Evolutionary conservation across 495 filamentous ascomycete genomes (phyloP).

Genomic region (Cairneyella variabilis): DNA sequence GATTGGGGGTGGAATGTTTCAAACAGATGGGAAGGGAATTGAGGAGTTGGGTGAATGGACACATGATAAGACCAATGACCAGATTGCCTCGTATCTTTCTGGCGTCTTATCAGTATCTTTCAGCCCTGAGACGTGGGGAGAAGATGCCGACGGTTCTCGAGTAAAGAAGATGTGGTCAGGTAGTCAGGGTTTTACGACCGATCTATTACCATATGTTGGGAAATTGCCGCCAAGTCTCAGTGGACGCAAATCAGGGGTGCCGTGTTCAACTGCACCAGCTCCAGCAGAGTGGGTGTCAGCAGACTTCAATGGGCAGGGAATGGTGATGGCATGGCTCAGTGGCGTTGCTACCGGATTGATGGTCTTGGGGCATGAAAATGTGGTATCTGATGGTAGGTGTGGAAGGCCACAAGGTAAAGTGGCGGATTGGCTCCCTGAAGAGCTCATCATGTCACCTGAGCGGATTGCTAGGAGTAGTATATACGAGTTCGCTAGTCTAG

Average conservation of each 20-base stretch:
- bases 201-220: slow-evolving; percentile 36
- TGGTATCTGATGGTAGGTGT: background rate
- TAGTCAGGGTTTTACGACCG: slow-evolving; percentile 39
- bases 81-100: background rate
- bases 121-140: background rate
- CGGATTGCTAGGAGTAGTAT: background rate
- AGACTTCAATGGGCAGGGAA: slow-evolving; percentile 43
- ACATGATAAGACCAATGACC: background rate
- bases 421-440: slow-evolving; percentile 31
- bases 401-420: slow-evolving; percentile 8
- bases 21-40: background rate
- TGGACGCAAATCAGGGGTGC: background rate
- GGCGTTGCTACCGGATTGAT: slow-evolving; percentile 38
- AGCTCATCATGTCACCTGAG: background rate
- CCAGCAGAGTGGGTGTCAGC: slow-evolving; percentile 41
- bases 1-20: slow-evolving; percentile 5
- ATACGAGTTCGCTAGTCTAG: too few relatives aligned
- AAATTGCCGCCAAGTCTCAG: slow-evolving; percentile 31
- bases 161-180: slow-evolving; percentile 37
- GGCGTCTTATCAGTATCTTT: background rate
- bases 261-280: background rate
- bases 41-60: background rate
- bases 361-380: slow-evolving; percentile 12
- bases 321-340: slow-evolving; percentile 43
- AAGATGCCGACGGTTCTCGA: background rate